Conservation (phyloP, 1,284 basidiomycete species). For the Violaceomyces palustris region DNA sequence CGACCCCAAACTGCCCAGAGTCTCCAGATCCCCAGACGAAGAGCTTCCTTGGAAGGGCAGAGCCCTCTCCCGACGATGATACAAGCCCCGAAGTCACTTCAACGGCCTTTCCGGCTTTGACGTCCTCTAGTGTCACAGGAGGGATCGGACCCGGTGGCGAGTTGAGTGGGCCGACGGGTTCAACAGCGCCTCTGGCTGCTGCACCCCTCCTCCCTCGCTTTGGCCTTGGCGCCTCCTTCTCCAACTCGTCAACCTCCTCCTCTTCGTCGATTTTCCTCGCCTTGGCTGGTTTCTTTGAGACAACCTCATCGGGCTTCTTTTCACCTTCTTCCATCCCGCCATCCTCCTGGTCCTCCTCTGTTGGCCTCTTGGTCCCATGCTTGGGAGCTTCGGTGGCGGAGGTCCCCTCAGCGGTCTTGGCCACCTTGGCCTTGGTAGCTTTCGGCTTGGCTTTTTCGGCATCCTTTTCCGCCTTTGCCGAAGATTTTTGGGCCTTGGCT, state of each 20-base stretch:
- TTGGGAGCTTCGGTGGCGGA: too few species aligned
- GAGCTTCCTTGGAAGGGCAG: slow-evolving; percentile 38
- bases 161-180: slow-evolving; percentile 23
- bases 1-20: slow-evolving; percentile 49
- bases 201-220: neutral
- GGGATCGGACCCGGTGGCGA: slow-evolving; percentile 16
- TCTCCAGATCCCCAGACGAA: slow-evolving; percentile 52
- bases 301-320: too few species aligned
- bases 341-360: slow-evolving; percentile 13
- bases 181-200: neutral
- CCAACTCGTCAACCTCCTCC: slow-evolving; percentile 19
- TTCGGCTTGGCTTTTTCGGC: too few species aligned
- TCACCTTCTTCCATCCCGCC: too few species aligned
- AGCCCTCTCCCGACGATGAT: slow-evolving; percentile 11
- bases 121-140: slow-evolving; percentile 15
- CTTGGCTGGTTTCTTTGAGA: too few species aligned
- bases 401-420: too few species aligned
- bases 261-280: slow-evolving; percentile 3
- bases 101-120: slow-evolving; percentile 10
- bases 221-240: too few species aligned
- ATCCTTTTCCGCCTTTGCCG: too few species aligned
- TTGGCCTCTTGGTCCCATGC: slow-evolving; percentile 23
- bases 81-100: neutral
- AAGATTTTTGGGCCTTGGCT: too few species aligned
- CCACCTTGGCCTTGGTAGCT: neutral